Evolutionary conservation across 2,329 filamentous ascomycete species (phyloP).

Genomic region (Apiospora hydei): DNA sequence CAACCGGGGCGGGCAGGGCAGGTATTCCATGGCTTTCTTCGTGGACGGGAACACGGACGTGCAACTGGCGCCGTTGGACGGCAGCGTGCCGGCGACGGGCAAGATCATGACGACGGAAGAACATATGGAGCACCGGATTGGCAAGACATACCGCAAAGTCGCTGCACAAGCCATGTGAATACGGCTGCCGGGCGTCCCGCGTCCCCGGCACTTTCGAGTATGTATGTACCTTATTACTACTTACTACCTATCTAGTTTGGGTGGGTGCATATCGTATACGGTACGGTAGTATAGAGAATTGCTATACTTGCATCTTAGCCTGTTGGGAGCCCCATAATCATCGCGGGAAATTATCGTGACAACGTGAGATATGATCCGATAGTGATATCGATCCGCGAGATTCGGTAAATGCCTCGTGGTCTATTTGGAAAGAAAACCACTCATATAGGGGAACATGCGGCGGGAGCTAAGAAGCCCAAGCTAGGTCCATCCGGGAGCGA

Average conservation of each 20-base stretch:
- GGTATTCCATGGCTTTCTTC: slow-evolving; percentile 37
- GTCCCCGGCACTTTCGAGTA: no score
- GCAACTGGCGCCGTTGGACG: slow-evolving; percentile 42
- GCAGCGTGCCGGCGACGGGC: slow-evolving; percentile 36
- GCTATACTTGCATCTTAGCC: neutral
- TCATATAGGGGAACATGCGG: neutral
- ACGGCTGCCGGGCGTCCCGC: neutral
- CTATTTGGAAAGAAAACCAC: neutral
- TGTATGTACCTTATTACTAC: neutral
- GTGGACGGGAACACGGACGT: slow-evolving; percentile 37
- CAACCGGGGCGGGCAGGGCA: slow-evolving; percentile 31
- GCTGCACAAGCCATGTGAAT: neutral
- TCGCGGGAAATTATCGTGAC: slow-evolving; percentile 18
- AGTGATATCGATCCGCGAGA: neutral
- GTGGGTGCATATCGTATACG: no score
- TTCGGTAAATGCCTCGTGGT: neutral
- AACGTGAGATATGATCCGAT: slow-evolving; percentile 19
- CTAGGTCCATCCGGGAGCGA: neutral
- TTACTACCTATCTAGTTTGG: neutral
- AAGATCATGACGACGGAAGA: slow-evolving; percentile 40
- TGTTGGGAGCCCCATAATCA: neutral
- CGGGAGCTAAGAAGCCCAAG: neutral
- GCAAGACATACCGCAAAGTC: slow-evolving; percentile 38
- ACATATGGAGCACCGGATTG: slow-evolving; percentile 44
- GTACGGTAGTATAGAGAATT: neutral